phyloP scores from a whole-genome alignment of 768 basidiomycete species.

The Russula griseocarnosa region DNA sequence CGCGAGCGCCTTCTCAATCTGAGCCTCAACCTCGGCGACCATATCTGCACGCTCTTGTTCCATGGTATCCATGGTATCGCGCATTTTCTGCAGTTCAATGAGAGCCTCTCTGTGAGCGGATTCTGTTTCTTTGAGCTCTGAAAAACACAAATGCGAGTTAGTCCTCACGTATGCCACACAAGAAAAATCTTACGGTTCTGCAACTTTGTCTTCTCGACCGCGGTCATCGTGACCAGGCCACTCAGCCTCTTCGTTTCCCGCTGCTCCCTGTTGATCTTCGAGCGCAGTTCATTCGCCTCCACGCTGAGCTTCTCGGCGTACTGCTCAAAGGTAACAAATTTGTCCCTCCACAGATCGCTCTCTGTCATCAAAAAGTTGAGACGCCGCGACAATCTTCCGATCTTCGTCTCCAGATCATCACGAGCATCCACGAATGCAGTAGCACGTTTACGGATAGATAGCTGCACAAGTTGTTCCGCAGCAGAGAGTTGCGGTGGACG shows the following conservation, averaged over 20 bases:
- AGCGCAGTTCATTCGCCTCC: constrained; percentile 79
- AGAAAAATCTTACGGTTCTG: constrained; percentile 59
- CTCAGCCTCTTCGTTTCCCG: constrained; percentile 82
- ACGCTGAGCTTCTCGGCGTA: constrained; percentile 87
- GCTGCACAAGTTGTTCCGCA: constrained; percentile 83
- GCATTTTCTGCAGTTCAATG: constrained; percentile 80
- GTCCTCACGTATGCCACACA: background rate
- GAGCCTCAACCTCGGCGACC: constrained; percentile 91
- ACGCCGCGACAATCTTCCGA: constrained; percentile 77
- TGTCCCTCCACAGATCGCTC: constrained; percentile 86
- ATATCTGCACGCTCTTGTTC: constrained; percentile 82
- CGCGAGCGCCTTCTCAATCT: constrained; percentile 81
- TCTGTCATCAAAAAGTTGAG: constrained; percentile 92
- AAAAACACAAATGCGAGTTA: constrained; percentile 1
- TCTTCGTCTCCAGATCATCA: constrained; percentile 92
- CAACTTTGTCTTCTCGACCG: constrained; percentile 72
- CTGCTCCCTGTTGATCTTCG: constrained; percentile 89
- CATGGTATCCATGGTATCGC: constrained; percentile 80
- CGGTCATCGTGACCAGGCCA: constrained; percentile 70
- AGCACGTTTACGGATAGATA: constrained; percentile 89
- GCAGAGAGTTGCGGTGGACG: constrained; percentile 58
- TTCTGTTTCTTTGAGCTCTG: constrained; percentile 83
- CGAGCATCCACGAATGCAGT: constrained; percentile 91
- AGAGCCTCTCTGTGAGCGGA: constrained; percentile 73
- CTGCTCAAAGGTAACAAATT: constrained; percentile 90